phyloP scores from a whole-genome alignment of 768 basidiomycete species.

The Boletus subparvulus region DNA sequence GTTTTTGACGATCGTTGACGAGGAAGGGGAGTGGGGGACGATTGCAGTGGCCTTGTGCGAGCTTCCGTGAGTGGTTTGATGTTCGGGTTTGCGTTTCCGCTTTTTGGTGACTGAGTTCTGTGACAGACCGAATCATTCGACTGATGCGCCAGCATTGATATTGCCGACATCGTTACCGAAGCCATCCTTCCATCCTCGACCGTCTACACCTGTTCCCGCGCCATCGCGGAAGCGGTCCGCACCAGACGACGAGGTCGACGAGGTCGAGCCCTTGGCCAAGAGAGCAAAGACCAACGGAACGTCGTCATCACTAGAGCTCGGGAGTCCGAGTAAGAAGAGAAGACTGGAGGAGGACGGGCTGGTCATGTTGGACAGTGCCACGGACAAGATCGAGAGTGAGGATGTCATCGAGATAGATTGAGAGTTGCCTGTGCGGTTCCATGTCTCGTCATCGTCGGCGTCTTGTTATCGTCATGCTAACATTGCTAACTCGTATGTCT shows the following conservation, averaged over 20 bases:
- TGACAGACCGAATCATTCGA: conserved; percentile 54
- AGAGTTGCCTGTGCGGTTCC: conserved; percentile 11
- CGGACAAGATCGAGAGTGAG: conserved; percentile 54
- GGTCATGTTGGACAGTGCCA: conserved; percentile 58
- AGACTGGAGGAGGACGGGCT: conserved; percentile 74
- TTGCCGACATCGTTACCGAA: conserved; percentile 64
- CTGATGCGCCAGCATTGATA: conserved; percentile 53
- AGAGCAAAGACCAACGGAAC: conserved; percentile 41
- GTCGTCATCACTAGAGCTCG: conserved; percentile 14
- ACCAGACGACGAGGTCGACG: conserved; percentile 55
- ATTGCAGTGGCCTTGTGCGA: conserved; percentile 67
- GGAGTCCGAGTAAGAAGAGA: conserved; percentile 64
- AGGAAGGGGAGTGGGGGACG: conserved; percentile 74
- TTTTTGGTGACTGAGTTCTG: not conserved
- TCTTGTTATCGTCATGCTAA: conserved; percentile 3
- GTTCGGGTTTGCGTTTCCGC: not conserved
- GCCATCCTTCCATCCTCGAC: conserved; percentile 47
- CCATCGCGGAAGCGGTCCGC: conserved; percentile 58
- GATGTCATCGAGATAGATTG: conserved; percentile 61
- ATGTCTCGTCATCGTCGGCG: not conserved
- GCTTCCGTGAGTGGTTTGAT: conserved; percentile 59
- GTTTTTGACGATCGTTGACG: conserved; percentile 87
- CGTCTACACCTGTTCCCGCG: conserved; percentile 38
- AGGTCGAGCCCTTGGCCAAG: conserved; percentile 59
- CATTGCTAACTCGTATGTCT: not conserved